phyloP scores from a whole-genome alignment of 495 filamentous ascomycete genomes.

The Schizothecium vesticola region DNA sequence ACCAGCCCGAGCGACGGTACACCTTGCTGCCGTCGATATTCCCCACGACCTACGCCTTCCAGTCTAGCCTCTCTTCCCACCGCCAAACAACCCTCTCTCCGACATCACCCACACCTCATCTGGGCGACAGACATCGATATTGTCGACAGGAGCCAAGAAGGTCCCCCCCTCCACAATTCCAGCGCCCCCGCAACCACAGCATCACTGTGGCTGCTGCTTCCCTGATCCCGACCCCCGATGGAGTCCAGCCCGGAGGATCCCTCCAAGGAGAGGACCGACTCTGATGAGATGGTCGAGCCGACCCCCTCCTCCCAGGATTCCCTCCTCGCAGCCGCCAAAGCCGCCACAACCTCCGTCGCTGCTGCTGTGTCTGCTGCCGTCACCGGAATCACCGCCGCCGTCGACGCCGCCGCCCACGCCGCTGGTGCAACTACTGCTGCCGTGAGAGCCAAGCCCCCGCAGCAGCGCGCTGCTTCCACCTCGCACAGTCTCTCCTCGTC shows the following conservation, averaged over 20 bases:
- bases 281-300: neutral
- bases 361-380: neutral
- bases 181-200: neutral
- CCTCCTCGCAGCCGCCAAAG: neutral
- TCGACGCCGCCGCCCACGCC: neutral
- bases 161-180: neutral
- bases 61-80: neutral
- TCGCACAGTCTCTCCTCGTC: conserved; percentile 23
- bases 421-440: conserved; percentile 1
- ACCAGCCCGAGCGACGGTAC: neutral
- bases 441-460: conserved; percentile 7
- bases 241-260: conserved; percentile 7
- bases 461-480: conserved; percentile 17
- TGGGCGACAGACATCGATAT: no score
- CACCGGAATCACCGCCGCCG: neutral
- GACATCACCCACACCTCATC: neutral
- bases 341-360: neutral
- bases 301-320: conserved; percentile 1
- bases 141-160: neutral
- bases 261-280: conserved; percentile 1
- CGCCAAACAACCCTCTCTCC: neutral
- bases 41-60: neutral
- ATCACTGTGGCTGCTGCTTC: neutral
- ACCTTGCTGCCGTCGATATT: neutral
- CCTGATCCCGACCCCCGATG: conserved; percentile 8